These are phyloP conservation scores for Agaricus sinodeliciosus DNA, from an alignment of 768 basidiomycete species.

Conservation along the genomic window DNA sequence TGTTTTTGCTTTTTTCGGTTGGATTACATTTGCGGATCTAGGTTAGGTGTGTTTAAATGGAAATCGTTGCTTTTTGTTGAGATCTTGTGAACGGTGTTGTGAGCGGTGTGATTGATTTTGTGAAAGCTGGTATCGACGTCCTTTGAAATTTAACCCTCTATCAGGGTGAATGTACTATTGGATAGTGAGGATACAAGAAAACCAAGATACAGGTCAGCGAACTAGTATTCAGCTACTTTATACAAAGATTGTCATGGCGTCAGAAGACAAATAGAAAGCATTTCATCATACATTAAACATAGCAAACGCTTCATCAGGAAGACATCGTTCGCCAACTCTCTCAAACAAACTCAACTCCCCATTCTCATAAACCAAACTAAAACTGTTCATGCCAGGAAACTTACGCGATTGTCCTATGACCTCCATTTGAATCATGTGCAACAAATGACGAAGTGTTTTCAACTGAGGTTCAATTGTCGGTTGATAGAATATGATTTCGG, in stretches of 20 bases:
- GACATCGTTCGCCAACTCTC: background rate
- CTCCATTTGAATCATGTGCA: conserved; percentile 32
- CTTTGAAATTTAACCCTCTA: too few relatives aligned
- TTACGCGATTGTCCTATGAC: background rate
- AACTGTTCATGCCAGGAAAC: background rate
- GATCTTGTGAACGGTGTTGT: background rate
- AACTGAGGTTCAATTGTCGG: conserved; percentile 26
- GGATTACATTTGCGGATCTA: background rate
- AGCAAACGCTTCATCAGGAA: conserved; percentile 2
- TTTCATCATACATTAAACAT: conserved; percentile 2
- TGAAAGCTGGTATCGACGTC: too few relatives aligned
- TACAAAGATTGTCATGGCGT: background rate
- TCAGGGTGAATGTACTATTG: too few relatives aligned
- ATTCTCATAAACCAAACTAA: background rate
- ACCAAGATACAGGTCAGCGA: too few relatives aligned
- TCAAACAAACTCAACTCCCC: background rate
- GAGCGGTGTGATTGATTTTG: too few relatives aligned
- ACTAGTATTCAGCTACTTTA: background rate
- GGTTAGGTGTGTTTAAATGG: background rate
- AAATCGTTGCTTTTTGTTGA: background rate
- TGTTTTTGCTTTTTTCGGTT: background rate
- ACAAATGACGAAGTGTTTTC: conserved; percentile 30
- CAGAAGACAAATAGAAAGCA: too few relatives aligned
- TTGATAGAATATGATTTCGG: conserved; percentile 26
- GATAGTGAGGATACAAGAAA: too few relatives aligned